Percentiles rank a stretch among this genome's conserved stretches.
Evolutionary conservation across 768 basidiomycete species (phyloP).

Genomic region (Cyathus striatus): DNA sequence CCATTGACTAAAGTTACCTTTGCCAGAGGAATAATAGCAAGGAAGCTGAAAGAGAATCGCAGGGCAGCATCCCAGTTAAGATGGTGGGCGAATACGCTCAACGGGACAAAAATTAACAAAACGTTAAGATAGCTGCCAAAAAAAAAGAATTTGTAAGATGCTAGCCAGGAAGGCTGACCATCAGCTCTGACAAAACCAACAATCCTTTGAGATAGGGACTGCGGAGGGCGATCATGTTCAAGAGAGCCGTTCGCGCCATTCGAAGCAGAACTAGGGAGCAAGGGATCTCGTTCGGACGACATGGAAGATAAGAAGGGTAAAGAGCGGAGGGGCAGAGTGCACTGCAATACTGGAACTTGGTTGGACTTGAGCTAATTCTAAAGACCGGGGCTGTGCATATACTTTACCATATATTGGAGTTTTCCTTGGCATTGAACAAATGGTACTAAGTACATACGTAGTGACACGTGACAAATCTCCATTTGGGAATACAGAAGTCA

Average conservation of each 20-base stretch:
- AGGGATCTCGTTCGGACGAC: neutral
- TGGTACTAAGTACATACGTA: no score
- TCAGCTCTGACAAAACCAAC: slow-evolving; percentile 45
- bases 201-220: slow-evolving; percentile 19
- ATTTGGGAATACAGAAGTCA: no score
- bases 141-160: slow-evolving; percentile 56
- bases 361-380: neutral
- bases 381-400: slow-evolving; percentile 19
- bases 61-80: slow-evolving; percentile 70
- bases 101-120: slow-evolving; percentile 75
- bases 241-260: neutral
- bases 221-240: neutral
- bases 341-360: neutral
- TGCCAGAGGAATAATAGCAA: slow-evolving; percentile 85
- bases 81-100: slow-evolving; percentile 61
- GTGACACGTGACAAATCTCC: no score
- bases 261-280: neutral
- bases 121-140: slow-evolving; percentile 69
- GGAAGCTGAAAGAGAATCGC: slow-evolving; percentile 71
- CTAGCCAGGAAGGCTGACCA: slow-evolving; percentile 56
- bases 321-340: neutral
- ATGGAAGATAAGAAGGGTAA: neutral
- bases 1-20: slow-evolving; percentile 43
- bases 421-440: no score
- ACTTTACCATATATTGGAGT: no score